Conservation (phyloP, 2,329 filamentous ascomycete species). For the Penicillium sp. region DNA sequence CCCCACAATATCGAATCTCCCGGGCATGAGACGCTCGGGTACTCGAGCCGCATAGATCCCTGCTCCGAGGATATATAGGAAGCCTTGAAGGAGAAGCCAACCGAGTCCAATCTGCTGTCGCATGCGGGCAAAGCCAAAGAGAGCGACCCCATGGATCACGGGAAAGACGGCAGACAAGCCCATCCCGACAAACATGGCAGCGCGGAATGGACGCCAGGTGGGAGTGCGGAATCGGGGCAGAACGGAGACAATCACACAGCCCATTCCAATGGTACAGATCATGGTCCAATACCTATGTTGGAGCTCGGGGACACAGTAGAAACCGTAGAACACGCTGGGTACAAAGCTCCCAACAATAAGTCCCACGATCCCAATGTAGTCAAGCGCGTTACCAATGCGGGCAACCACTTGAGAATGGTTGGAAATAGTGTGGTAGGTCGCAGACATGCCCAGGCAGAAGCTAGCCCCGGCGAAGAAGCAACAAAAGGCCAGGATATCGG, state of each 20-base stretch:
- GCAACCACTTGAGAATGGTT: constrained; percentile 82
- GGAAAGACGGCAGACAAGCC: constrained; percentile 83
- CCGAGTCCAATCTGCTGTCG: constrained; percentile 74
- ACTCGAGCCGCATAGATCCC: constrained; percentile 80
- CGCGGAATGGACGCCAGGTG: constrained; percentile 79
- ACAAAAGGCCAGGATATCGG: constrained; percentile 71
- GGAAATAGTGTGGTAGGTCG: constrained; percentile 78
- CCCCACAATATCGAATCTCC: constrained; percentile 85
- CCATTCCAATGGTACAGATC: constrained; percentile 76
- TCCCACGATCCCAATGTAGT: constrained; percentile 91
- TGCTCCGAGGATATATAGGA: constrained; percentile 83
- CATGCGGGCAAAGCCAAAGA: constrained; percentile 69
- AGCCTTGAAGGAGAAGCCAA: constrained; percentile 79
- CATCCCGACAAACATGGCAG: constrained; percentile 85
- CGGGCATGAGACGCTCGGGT: constrained; percentile 78
- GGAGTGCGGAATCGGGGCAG: constrained; percentile 83
- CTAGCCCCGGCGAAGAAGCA: constrained; percentile 79
- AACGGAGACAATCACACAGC: constrained; percentile 75
- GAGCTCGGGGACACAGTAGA: constrained; percentile 68
- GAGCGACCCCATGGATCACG: constrained; percentile 70
- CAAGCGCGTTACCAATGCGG: constrained; percentile 85
- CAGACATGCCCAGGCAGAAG: constrained; percentile 75
- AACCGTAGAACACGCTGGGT: constrained; percentile 84
- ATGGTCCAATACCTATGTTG: constrained; percentile 73
- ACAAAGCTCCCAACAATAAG: constrained; percentile 91